Base-by-base conservation (phyloP, 176 grass and related monocot species). In the Sorghum bicolor region DNA sequence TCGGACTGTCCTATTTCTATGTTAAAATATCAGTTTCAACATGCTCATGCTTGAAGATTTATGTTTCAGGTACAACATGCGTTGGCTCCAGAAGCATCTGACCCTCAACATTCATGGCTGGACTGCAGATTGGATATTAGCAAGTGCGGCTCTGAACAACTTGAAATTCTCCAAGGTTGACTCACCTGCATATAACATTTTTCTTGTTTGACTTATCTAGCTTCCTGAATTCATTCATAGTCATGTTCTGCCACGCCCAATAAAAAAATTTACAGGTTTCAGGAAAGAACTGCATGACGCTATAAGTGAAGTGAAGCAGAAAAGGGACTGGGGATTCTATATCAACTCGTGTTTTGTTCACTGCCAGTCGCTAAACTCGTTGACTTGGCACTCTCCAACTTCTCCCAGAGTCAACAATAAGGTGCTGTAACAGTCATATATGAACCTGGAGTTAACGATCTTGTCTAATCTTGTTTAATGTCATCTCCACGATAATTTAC, bases 331-430 rank as follows among this genome's bases (percentile, higher is more conserved):
- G 93, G 90, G 93, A 19, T 74, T 96, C 58, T 96, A 93, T 57
- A 70, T 96, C 17, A 33, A 93, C 87, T 96, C 90, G 2, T 96
- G 93, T 67, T 96, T 93, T 84, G 63, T 91, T 75, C 93, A 96
- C 68, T 96, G 93, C 14, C 93, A 96, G 67, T 84, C 93, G 0
- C 19, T 89, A 58, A 89, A 75, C 52, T 91, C 79, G 3, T 37
- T 91, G 7, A 91, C 88, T 20, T 96, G 93, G 93, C 88, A 93
- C 67, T 92, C 90, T 68, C 88, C 88, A 67, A 75, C 67, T 73
- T 89, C 85, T 67, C 88, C 85, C 29, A 83, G 83, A 90, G 78
- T 95, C 52, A 91, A 96, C 75, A 88, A 91, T 43, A 89, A 90
- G 90, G 93, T 96, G 74, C 16, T 32, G 72, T 22, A 14, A 31